Evolutionary conservation across 345 rosid species (phyloP), one percentile per base, ranked within the genome.

Genomic region (Aquilaria yunnanensis): DNA sequence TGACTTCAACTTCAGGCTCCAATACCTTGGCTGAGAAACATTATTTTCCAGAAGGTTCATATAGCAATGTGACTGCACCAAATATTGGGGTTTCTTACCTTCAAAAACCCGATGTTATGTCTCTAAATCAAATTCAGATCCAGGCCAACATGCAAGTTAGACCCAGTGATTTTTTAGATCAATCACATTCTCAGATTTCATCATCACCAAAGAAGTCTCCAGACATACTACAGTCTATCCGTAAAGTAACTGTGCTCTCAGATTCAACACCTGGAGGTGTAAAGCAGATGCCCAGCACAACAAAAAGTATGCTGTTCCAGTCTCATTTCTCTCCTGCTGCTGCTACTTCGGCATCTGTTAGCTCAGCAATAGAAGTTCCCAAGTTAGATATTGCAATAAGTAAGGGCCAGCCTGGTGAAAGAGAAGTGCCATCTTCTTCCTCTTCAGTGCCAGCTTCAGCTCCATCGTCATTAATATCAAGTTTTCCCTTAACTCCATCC

Each of bases 331-430:
- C 71, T 48, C 58, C 70, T n/a, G 57, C 69, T 31, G 56, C 73
- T 70, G 65, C 77, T 74, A 59, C 67, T 63, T 66, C 83, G 54
- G 23, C 60, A 3, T 65, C 77, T 66, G 51, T 77, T 67, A 52
- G 73, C 67, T 47, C 32, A 7, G 66, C 75, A 62, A 75, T 53
- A 57, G 68, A 68, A 61, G 77, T 66, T 61, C 62, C 75, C 37
- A 75, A 12, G 62, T 60, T 75, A 65, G 74, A 69, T 71, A 47
- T 57, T 56, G 69, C 69, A 11, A 55, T 70, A 23, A 76, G 66
- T 61, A 72, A 67, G 71, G 68, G 57, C 75, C 78, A 71, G 69
- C 72, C 79, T 60, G 64, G 80, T 72, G 83, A 76, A 62, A 77
- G 60, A 63, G 53, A 58, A 60, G 53, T 64, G n/a, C 55, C 66